Evolutionary conservation across 2,329 filamentous ascomycete genomes (phyloP).

Genomic region (Microsporum ferrugineum): DNA sequence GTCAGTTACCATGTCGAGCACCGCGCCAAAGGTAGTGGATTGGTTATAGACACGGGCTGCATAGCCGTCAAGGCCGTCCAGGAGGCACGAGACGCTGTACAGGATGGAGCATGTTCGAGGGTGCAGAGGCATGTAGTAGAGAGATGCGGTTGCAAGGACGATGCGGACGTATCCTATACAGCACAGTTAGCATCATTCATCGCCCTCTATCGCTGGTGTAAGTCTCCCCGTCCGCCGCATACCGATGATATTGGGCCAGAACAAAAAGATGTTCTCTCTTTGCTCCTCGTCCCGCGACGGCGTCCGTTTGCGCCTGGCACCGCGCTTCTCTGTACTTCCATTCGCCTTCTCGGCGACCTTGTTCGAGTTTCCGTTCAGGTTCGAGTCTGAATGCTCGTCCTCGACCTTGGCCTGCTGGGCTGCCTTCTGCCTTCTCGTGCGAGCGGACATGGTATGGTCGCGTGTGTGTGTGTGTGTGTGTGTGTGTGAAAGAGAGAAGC

Average conservation of each 20-base stretch:
- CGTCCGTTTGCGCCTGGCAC: constrained; percentile 1
- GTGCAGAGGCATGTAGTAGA: constrained; percentile 98
- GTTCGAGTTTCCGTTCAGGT: constrained; percentile 20
- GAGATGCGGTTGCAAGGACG: constrained; percentile 71
- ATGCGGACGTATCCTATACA: constrained; percentile 61
- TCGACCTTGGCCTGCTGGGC: constrained; percentile 4
- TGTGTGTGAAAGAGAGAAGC: background rate
- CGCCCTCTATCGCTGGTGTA: no score
- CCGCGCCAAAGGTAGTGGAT: constrained; percentile 88
- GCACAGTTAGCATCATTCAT: background rate
- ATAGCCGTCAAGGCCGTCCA: constrained; percentile 89
- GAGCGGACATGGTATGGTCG: constrained; percentile 7
- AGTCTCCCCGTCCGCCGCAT: constrained; percentile 12
- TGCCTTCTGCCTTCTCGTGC: constrained; percentile 32
- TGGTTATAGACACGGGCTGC: constrained; percentile 82
- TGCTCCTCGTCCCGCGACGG: constrained; percentile 15
- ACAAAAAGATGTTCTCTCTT: constrained; percentile 67
- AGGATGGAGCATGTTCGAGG: constrained; percentile 79
- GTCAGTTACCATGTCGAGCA: constrained; percentile 98
- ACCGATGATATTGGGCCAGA: constrained; percentile 75
- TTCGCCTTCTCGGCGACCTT: constrained; percentile 11
- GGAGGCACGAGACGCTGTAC: constrained; percentile 86
- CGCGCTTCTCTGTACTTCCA: constrained; percentile 3
- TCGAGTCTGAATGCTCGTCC: constrained; percentile 9
- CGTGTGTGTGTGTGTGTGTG: background rate